Evolutionary conservation across 495 filamentous ascomycete species (phyloP).

Genomic region (Opeltia flavorubescens): DNA sequence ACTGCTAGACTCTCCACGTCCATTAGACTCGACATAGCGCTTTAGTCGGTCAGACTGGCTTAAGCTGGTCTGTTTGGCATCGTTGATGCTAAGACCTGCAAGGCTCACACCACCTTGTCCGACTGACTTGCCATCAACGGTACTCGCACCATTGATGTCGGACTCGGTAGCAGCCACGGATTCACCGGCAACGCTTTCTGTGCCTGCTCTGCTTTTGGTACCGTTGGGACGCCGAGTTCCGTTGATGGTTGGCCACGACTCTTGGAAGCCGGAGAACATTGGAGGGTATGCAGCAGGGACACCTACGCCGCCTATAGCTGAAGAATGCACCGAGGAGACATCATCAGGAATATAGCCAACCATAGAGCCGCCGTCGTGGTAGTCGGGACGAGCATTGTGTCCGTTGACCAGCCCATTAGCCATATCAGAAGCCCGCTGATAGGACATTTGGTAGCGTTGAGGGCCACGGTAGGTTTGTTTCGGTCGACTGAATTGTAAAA

Average conservation of each 20-base stretch:
- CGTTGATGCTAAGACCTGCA: constrained; percentile 63
- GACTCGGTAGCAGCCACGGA: constrained; percentile 81
- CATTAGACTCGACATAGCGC: constrained; percentile 74
- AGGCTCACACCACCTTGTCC: constrained; percentile 81
- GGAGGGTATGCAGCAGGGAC: constrained; percentile 73
- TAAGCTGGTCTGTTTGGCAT: constrained; percentile 65
- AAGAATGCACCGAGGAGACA: constrained; percentile 89
- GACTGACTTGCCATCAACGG: constrained; percentile 55
- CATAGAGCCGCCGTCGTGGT: constrained; percentile 73
- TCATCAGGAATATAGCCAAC: constrained; percentile 93
- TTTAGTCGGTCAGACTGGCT: constrained; percentile 76
- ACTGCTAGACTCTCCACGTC: constrained; percentile 48
- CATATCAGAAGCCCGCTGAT: constrained; percentile 48
- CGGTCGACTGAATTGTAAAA: constrained; percentile 89
- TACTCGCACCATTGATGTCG: constrained; percentile 52
- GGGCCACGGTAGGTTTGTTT: constrained; percentile 86
- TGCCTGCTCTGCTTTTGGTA: constrained; percentile 44
- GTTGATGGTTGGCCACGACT: constrained; percentile 75
- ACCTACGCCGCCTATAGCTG: constrained; percentile 71
- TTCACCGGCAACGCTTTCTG: constrained; percentile 76
- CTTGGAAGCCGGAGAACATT: constrained; percentile 89
- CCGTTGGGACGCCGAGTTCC: constrained; percentile 49
- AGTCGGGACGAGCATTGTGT: constrained; percentile 49
- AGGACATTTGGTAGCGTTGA: constrained; percentile 76
- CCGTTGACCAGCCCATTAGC: constrained; percentile 34